Percentiles rank a stretch among this genome's conserved stretches.
Conservation (phyloP, 345 rosid species). For the Aegle marmelos region DNA sequence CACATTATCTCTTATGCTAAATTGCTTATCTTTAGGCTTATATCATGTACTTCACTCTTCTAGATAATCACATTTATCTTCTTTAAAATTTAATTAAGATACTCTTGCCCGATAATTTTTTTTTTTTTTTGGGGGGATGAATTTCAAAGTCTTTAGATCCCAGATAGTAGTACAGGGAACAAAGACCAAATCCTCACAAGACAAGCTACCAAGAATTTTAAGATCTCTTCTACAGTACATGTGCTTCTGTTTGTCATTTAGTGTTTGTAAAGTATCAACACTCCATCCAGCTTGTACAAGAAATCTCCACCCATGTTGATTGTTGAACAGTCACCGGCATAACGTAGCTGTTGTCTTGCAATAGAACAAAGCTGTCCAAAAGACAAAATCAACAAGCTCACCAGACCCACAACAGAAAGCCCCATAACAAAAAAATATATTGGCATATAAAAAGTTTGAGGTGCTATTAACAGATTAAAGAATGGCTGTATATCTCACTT, state of each 20-base stretch:
- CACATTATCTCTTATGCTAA: background rate
- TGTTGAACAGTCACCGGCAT: background rate
- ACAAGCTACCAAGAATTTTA: background rate
- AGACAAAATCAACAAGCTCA: background rate
- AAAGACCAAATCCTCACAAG: background rate
- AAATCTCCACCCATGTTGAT: background rate
- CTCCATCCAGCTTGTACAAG: background rate
- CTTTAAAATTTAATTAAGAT: background rate
- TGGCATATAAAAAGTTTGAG: background rate
- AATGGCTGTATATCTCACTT: background rate
- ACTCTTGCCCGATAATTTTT: no score
- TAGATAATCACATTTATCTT: background rate
- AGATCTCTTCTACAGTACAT: background rate
- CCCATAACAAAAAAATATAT: background rate
- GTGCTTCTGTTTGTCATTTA: background rate
- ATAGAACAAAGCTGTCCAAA: slow-evolving; percentile 7
- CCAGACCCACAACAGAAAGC: background rate
- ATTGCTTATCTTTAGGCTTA: background rate
- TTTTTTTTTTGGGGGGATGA: no score
- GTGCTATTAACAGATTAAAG: background rate
- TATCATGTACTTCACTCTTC: background rate
- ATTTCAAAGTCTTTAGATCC: background rate
- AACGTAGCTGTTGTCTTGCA: background rate
- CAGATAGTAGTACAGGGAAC: background rate
- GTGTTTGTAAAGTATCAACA: background rate